A percentile compares a stretch with the other conserved stretches of the same genome.
phyloP scores from a whole-genome alignment of 73 alveolate genomes.

The Durusdinium trenchii region DNA sequence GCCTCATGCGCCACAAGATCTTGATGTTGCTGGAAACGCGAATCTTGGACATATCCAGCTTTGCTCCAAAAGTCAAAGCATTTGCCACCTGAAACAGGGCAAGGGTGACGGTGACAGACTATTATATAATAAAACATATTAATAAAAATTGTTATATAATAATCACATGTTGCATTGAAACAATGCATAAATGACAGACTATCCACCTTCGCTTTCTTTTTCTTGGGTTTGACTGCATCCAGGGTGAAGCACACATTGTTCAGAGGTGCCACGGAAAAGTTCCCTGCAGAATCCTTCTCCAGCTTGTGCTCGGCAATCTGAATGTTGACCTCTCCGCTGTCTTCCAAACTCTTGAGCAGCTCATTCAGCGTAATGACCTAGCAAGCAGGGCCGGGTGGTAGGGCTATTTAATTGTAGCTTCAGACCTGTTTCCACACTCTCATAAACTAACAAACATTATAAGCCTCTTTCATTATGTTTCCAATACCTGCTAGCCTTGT shows the following conservation, averaged over 20 bases:
- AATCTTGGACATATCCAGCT: slow-evolving; percentile 1
- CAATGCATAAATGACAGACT: not conserved
- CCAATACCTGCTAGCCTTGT: not conserved
- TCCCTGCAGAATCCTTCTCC: slow-evolving; percentile 1
- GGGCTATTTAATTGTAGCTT: not conserved
- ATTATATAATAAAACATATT: not conserved
- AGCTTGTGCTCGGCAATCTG: slow-evolving; percentile 44
- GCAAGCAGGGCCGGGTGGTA: not conserved
- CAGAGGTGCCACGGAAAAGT: not conserved
- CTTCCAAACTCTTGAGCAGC: slow-evolving; percentile 34
- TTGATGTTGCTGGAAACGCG: slow-evolving; percentile 20
- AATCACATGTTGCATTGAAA: not conserved
- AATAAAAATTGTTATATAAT: too few relatives aligned
- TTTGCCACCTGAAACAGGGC: slow-evolving; percentile 10
- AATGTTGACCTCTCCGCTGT: not conserved
- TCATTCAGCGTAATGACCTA: slow-evolving; percentile 27
- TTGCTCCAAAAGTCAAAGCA: slow-evolving; percentile 29
- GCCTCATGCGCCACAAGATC: slow-evolving; percentile 27
- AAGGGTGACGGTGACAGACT: too few relatives aligned
- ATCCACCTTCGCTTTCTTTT: slow-evolving; percentile 20
- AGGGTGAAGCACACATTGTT: not conserved
- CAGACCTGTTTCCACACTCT: not conserved
- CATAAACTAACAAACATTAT: not conserved
- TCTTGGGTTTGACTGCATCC: not conserved
- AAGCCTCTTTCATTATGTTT: not conserved